Evolutionary conservation across 345 rosid genomes (phyloP).

Genomic region (Pistacia atlantica): DNA sequence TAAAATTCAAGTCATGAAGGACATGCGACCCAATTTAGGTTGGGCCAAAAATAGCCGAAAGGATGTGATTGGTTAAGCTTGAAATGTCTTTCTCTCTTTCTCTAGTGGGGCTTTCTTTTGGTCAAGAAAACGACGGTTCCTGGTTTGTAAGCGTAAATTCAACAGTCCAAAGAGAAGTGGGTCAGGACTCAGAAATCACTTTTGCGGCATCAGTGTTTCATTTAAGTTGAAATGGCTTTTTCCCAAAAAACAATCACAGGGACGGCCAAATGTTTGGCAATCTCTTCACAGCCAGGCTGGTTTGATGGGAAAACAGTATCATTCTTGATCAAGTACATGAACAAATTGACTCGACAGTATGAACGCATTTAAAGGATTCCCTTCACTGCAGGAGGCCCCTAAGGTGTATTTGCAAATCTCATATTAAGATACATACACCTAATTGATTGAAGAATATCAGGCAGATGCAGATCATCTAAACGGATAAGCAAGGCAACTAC

Average conservation of each 20-base stretch:
- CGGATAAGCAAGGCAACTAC: too few relatives aligned
- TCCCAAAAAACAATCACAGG: not conserved
- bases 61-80: too few relatives aligned
- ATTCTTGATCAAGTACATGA: not conserved
- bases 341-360: too few relatives aligned
- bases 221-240: not conserved
- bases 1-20: not conserved
- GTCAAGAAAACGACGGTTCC: not conserved
- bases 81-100: not conserved
- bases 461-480: too few relatives aligned
- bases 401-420: slow-evolving; percentile 19
- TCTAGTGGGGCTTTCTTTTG: not conserved
- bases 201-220: not conserved
- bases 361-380: too few relatives aligned
- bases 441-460: not conserved
- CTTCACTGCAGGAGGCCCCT: not conserved
- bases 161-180: not conserved
- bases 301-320: not conserved
- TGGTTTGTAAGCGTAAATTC: not conserved
- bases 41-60: too few relatives aligned
- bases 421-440: not conserved
- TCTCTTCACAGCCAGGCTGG: not conserved
- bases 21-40: not conserved
- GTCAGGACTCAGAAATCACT: not conserved
- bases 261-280: not conserved